These are phyloP conservation scores for Perkinsus chesapeaki DNA, from an alignment of 169 alveolate species.

Conservation along the genomic window DNA sequence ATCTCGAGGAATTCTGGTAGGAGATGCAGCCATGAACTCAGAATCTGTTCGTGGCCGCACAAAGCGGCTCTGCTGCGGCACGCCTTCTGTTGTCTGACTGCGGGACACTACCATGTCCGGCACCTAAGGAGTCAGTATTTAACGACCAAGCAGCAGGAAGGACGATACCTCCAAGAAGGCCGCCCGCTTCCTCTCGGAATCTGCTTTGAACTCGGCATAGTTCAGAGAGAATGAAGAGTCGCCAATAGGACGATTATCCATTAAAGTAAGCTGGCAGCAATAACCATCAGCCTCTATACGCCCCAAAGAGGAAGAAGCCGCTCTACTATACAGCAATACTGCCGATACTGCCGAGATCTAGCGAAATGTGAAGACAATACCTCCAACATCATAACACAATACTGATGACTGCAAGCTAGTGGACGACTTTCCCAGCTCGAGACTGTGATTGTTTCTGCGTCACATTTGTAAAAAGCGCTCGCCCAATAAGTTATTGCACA, in stretches of 20 bases:
- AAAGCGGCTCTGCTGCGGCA: background rate
- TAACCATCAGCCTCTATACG: too few relatives aligned
- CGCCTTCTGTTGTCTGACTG: background rate
- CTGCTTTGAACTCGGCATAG: background rate
- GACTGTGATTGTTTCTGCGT: too few relatives aligned
- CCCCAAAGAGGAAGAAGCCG: too few relatives aligned
- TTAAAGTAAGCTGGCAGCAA: too few relatives aligned
- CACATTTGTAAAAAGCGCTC: background rate
- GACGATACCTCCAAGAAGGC: background rate
- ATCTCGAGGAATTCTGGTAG: background rate
- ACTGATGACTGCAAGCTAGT: too few relatives aligned
- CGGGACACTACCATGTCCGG: background rate
- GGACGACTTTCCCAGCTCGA: too few relatives aligned
- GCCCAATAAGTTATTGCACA: background rate
- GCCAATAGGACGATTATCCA: background rate
- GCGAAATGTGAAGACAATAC: too few relatives aligned
- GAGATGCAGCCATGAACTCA: background rate
- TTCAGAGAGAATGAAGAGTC: background rate
- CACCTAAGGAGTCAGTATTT: background rate
- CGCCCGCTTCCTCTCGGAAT: background rate
- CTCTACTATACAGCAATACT: too few relatives aligned
- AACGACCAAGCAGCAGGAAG: background rate
- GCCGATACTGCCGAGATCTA: too few relatives aligned
- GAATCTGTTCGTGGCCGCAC: background rate
- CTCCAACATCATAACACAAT: too few relatives aligned